Conservation (phyloP, 164 flowering plant genomes). For the Cinnamomum micranthum region DNA sequence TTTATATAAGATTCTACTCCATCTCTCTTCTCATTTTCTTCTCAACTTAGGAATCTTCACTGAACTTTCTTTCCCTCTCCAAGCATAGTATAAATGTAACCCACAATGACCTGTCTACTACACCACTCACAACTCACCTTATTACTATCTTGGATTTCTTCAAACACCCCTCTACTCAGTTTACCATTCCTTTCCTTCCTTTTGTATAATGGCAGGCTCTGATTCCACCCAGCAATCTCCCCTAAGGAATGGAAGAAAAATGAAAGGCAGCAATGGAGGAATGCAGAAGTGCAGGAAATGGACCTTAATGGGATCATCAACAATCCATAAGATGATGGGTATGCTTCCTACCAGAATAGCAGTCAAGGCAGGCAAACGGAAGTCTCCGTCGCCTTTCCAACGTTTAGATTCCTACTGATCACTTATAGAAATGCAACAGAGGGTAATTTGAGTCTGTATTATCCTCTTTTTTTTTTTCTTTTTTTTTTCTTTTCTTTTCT, state of each 20-base stretch:
- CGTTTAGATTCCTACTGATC: not conserved
- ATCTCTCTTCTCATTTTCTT: not conserved
- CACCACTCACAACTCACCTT: not conserved
- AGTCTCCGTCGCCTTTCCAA: not conserved
- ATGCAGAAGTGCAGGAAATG: not conserved
- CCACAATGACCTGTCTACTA: not conserved
- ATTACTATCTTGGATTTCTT: too few species aligned
- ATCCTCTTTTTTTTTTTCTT: not conserved
- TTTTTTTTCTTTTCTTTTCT: not conserved
- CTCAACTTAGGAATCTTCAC: not conserved
- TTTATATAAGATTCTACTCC: not conserved
- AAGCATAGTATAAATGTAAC: not conserved
- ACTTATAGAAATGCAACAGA: not conserved
- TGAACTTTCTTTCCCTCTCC: not conserved
- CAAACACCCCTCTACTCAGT: too few species aligned
- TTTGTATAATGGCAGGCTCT: not conserved
- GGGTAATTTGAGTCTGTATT: not conserved
- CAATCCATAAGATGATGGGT: not conserved
- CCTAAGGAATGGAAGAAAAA: not conserved
- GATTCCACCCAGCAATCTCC: not conserved
- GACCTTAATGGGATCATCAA: not conserved
- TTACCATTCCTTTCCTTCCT: not conserved
- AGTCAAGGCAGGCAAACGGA: not conserved
- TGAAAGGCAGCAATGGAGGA: not conserved
- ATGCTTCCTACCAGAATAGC: not conserved